Evolutionary conservation across 2,329 filamentous ascomycete genomes (phyloP), one percentile per base, ranked within the genome.

Genomic region (Mollisiaceae sp.): DNA sequence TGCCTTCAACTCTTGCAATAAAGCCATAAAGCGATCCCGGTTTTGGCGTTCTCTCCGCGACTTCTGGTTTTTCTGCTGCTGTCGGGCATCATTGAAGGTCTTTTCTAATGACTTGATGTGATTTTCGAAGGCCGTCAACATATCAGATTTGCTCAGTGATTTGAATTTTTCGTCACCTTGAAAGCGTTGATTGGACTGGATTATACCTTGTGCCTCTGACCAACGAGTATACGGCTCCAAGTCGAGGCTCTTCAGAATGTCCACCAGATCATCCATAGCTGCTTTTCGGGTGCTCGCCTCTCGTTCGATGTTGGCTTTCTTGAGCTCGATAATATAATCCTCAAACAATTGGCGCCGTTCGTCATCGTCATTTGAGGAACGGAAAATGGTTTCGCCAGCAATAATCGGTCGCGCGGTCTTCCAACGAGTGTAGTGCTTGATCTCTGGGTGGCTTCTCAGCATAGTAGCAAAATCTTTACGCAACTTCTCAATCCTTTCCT

Each of bases 371-470:
- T 91, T 91, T 52, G 94, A 94, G 36, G 93, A 94, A 73, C 93
- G 90, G 81, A 98, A 99, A 66, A 97, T 95, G 57, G 93, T 95
- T 82, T 99, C 95, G 59, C 91, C 91, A 79, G 98, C 93, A 68
- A 99, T 93, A 70, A 97, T 96, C 11, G 93, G 93, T 59, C 92
- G 89, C 61, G 94, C 95, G 18, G 93, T 97, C 85, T 93, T 97
- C 95, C 95, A 99, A 67, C 93, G 91, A 50, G 94, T 97, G 78
- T 96, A 97, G 78, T 97, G 89, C 78, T 94, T 95, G 79, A 99
- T 98, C 79, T 99, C 95, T 67, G 94, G 93, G 78, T 99, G 94
- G 71, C 93, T 94, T 79, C 91, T 93, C 71, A 99, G 86, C 95
- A 99, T 99, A 63, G 90, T 94, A 72, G 91, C 91, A 79, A 99